Conservation (phyloP, 208 protist species). For the Tritrichomonas musculus region DNA sequence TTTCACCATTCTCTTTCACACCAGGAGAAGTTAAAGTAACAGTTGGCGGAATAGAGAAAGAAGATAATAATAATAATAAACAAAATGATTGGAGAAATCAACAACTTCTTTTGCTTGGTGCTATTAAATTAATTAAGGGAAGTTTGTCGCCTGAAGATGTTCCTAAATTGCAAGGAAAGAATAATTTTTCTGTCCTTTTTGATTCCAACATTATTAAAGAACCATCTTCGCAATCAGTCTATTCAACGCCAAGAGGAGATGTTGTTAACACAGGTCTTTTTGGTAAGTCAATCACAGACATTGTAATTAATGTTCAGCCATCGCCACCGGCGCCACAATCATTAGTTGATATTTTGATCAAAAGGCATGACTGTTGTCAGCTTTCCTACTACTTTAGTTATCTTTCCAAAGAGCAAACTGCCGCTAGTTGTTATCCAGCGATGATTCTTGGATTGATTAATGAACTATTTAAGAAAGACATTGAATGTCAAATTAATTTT, state of each 20-base stretch:
- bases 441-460: background rate
- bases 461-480: background rate
- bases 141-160: background rate
- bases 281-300: background rate
- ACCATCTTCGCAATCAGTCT: background rate
- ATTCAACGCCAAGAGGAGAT: background rate
- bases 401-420: background rate
- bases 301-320: background rate
- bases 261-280: background rate
- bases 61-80: background rate
- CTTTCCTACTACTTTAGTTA: background rate
- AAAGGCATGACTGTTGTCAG: background rate
- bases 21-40: background rate
- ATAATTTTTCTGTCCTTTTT: background rate
- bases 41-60: background rate
- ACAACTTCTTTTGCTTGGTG: background rate
- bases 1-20: background rate
- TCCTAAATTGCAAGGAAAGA: background rate
- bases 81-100: no score
- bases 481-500: background rate
- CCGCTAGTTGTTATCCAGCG: background rate
- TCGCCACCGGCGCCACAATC: background rate
- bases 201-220: background rate
- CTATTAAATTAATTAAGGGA: background rate
- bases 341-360: background rate